Percentiles rank a stretch among this genome's conserved stretches.
These are phyloP conservation scores for Monascus purpureus DNA, from an alignment of 495 filamentous ascomycete genomes.

Conservation along the genomic window DNA sequence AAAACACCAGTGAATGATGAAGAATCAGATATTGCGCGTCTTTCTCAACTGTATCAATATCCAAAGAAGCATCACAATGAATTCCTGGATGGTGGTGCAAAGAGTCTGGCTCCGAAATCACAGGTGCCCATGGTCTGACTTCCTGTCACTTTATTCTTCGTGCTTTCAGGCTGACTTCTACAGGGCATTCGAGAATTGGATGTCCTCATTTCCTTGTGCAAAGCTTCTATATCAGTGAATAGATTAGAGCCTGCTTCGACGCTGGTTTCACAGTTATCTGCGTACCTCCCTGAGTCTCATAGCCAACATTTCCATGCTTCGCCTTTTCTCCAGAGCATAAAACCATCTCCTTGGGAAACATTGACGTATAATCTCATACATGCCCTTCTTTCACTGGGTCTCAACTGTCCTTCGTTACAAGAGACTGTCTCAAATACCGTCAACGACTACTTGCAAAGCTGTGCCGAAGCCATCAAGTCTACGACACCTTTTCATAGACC, in stretches of 20 bases:
- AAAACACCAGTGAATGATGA: conserved; percentile 40
- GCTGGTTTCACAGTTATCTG: conserved; percentile 57
- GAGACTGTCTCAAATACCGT: conserved; percentile 45
- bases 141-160: neutral
- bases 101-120: conserved; percentile 25
- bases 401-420: conserved; percentile 50
- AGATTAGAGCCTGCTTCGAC: conserved; percentile 54
- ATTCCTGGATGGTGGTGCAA: conserved; percentile 23
- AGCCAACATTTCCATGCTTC: conserved; percentile 63
- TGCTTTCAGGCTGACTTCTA: conserved; percentile 9
- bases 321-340: conserved; percentile 65
- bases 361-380: conserved; percentile 64
- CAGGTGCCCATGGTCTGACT: conserved; percentile 37
- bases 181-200: conserved; percentile 72
- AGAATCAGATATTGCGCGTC: conserved; percentile 47
- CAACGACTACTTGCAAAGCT: conserved; percentile 52
- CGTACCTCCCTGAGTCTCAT: conserved; percentile 72
- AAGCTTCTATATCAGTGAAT: conserved; percentile 60
- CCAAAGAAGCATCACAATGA: conserved; percentile 17
- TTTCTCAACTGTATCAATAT: conserved; percentile 41
- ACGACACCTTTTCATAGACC: conserved; percentile 15
- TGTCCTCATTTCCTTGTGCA: conserved; percentile 76
- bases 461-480: conserved; percentile 36
- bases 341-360: conserved; percentile 81
- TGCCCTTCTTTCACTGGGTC: conserved; percentile 65